Conservation (phyloP, 164 flowering plant genomes). For the grape (Vitis vinifera) region ASM3070453v1 NC_081810.1:3524001-3524500, state of each 20-base stretch:
- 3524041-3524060: no score
- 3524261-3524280: no score
- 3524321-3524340: background rate
- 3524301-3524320: background rate
- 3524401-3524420: constrained; percentile 85
- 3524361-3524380: constrained; percentile 71
- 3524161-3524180: background rate
- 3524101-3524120: no score
- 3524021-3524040: no score
- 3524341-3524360: background rate
- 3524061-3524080: no score
- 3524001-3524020: no score
- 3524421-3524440: constrained; percentile 69
- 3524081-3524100: no score
- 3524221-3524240: background rate
- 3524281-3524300: background rate
- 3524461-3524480: constrained; percentile 56
- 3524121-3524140: no score
- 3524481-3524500: background rate
- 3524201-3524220: background rate
- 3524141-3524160: no score
- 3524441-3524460: constrained; percentile 72
- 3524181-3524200: background rate
- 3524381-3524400: constrained; percentile 95
- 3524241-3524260: background rate